These are phyloP conservation scores for Iris macrosiphon DNA, from an alignment of 106 monocot genomes.

Conservation along the genomic window DNA sequence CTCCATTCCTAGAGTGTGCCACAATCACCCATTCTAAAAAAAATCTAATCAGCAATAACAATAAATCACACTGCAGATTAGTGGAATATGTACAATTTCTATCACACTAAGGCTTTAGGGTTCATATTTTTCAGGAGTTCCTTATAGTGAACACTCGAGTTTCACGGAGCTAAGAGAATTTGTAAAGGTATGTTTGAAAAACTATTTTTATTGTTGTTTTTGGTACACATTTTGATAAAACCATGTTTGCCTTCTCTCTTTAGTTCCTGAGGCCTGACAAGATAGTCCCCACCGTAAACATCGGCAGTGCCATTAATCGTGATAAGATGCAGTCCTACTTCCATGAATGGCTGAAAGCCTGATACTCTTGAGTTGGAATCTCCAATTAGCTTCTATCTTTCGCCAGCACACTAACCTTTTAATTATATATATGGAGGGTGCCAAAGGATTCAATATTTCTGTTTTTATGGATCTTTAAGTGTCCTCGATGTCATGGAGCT, in stretches of 20 bases:
- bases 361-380: not conserved
- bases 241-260: not conserved
- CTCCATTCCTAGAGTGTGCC: too few relatives aligned
- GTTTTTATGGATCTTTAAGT: too few relatives aligned
- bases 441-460: not conserved
- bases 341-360: slow-evolving; percentile 40
- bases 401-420: not conserved
- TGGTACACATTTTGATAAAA: not conserved
- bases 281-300: slow-evolving; percentile 72
- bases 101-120: not conserved
- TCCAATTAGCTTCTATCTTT: not conserved
- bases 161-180: slow-evolving; percentile 56
- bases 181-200: slow-evolving; percentile 37
- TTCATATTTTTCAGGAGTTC: slow-evolving; percentile 44
- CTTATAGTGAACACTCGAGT: slow-evolving; percentile 79
- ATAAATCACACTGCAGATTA: too few relatives aligned
- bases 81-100: too few relatives aligned
- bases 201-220: not conserved
- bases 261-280: slow-evolving; percentile 63
- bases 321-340: slow-evolving; percentile 62
- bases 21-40: too few relatives aligned
- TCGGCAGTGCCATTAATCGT: slow-evolving; percentile 38
- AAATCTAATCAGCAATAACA: too few relatives aligned
- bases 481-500: too few relatives aligned
- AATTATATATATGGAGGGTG: not conserved